Base-by-base conservation (phyloP, 352 stramenopile species). In the Albugo candida region DNA sequence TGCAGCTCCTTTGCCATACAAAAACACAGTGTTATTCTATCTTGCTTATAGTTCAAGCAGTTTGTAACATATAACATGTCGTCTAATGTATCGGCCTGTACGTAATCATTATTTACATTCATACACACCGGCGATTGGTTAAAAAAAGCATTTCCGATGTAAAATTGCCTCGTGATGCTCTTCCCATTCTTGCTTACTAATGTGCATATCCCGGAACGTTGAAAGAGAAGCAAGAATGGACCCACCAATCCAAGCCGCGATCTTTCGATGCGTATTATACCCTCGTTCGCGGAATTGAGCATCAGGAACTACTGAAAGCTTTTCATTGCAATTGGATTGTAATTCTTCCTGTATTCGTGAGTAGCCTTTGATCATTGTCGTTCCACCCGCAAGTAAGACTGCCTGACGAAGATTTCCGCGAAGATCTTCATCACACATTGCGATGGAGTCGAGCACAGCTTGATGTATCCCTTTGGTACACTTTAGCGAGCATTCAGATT, bases 401-500 rank as follows among this genome's bases (percentile, higher is more conserved):
- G 61, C 67, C 2, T 60, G 65, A 31, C 73, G 65, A 34, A 94
- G 59, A 46, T 93, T 79, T 13, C 60, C 70, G 55, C 87, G 76
- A 8, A 87, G 60, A 55, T 89, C 76, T 54, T 80, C 81, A 57
- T 92, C 76, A 31, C 78, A 92, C 74, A 87, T 86, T 38, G 50
- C 56, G 42, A 97, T 92, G 46, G 81, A 69, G n/a, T 84, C 65
- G 13, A 61, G 64, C 2, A 65, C 70, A 35, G 69, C 63, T 69
- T 78, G 95, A 75, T 82, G 97, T 57, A 82, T 79, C 58, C 67
- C 66, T 48, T 78, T 81, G 1, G 52, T 61, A 0, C 66, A 62
- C 4, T 63, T 60, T 27, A 60, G 43, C 4, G 83, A 76, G 54
- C 95, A 94, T 59, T 97, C 95, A 46, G 97, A 87, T 41, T 95